Evolutionary conservation across 208 protist genomes (phyloP), one percentile per base, ranked within the genome.

Genomic region (Trypanosoma avium): DNA sequence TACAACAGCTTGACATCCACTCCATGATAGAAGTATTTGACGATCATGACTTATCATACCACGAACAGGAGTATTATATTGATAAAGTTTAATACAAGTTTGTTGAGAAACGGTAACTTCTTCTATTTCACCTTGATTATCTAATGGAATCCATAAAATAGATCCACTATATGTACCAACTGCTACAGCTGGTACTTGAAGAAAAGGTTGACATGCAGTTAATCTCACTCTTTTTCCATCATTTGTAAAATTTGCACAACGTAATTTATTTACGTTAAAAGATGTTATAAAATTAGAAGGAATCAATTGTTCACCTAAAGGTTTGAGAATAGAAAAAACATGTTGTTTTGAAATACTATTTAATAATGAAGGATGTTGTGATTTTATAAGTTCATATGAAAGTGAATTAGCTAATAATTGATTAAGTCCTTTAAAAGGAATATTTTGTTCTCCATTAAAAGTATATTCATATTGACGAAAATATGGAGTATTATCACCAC

Each of bases 161-260:
- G 66, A 59, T 10, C 88, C 88, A 21, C 30, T 63, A 33, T 82
- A 40, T 9, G 77, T 88, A 8, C 82, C 82, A 17, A 81, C 84
- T 15, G 75, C 84, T 38, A 94, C 57, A 26, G 82, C 79, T 4
- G 72, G 67, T 19, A 81, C 63, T 35, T 77, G 75, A 36, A 92
- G 73, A 57, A 89, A 87, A 9, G 88, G 82, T 50, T 88, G 79
- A 55, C 88, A 94, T 2, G 83, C 78, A 2, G 81, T 89, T 13
- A 92, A 56, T 55, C 71, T 75, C 40, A 77, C 54, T 32, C 22
- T 13, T 64, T 53, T 42, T 21, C 32, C 50, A 27, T 35, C 12
- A 57, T 46, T 29, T 54, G 48, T 4, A 67, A 24, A 13, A 43
- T 32, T 66, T 17, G 38, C 36, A 36, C 27, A 5, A 57, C 21